Conservation (phyloP, 352 stramenopile genomes). For the Phytophthora palmivora region DNA sequence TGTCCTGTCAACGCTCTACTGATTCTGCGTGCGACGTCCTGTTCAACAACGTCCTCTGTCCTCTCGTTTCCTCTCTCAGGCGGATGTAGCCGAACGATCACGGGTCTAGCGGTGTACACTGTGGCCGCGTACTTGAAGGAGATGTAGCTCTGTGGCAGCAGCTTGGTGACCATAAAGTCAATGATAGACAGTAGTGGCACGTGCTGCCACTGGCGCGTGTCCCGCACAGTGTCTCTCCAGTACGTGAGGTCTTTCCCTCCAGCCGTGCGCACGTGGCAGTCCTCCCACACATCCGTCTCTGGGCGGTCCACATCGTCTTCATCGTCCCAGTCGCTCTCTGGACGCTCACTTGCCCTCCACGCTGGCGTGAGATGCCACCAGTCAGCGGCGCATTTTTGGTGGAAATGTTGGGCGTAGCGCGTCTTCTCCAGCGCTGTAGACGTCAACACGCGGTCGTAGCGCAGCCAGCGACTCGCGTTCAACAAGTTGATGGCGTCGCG, state of each 20-base stretch:
- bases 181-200: conserved; percentile 56
- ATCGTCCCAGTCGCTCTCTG: conserved; percentile 60
- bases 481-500: conserved; percentile 56
- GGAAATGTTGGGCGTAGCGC: conserved; percentile 59
- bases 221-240: conserved; percentile 47
- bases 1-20: conserved; percentile 27
- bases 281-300: conserved; percentile 37
- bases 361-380: conserved; percentile 60
- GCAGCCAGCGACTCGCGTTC: conserved; percentile 48
- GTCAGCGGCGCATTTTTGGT: conserved; percentile 58
- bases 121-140: conserved; percentile 66
- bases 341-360: conserved; percentile 43
- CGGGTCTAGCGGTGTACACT: conserved; percentile 57
- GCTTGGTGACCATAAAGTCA: conserved; percentile 57
- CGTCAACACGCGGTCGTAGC: conserved; percentile 50
- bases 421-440: conserved; percentile 51
- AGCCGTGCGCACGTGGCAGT: conserved; percentile 50
- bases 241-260: conserved; percentile 38
- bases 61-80: conserved; percentile 16
- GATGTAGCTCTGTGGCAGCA: conserved; percentile 68
- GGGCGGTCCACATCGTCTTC: conserved; percentile 26
- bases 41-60: conserved; percentile 21
- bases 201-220: conserved; percentile 60
- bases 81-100: conserved; percentile 52
- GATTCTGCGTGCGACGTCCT: conserved; percentile 36